Evolutionary conservation across 345 rosid species (phyloP).

Genomic region (Sonneratia caseolaris): DNA sequence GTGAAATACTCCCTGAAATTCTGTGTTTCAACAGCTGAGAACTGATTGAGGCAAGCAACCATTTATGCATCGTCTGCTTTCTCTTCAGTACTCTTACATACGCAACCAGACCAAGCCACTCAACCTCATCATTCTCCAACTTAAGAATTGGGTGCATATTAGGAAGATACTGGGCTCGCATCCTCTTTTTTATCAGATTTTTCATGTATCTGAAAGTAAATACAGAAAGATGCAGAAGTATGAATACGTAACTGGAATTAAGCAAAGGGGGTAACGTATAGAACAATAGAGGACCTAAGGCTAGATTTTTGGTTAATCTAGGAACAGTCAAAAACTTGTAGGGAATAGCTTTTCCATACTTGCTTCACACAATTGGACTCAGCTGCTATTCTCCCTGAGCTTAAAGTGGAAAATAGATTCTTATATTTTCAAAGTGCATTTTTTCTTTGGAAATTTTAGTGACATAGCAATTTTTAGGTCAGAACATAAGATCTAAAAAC

Average conservation of each 20-base stretch:
- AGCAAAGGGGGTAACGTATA: neutral
- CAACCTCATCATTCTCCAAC: constrained; percentile 43
- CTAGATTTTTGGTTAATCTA: neutral
- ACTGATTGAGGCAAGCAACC: constrained; percentile 33
- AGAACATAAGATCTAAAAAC: neutral
- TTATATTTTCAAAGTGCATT: neutral
- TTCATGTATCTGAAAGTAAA: constrained; percentile 39
- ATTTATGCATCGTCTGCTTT: constrained; percentile 49
- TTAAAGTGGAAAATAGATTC: neutral
- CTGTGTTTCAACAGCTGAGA: constrained; percentile 26
- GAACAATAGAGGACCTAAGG: neutral
- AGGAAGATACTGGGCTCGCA: constrained; percentile 22
- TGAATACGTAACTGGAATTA: neutral
- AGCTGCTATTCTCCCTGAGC: no score
- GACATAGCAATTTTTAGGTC: neutral
- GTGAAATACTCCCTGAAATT: constrained; percentile 19
- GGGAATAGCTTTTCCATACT: neutral
- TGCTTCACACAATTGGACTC: neutral
- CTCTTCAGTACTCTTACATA: constrained; percentile 44
- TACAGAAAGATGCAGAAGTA: neutral
- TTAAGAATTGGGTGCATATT: constrained; percentile 26
- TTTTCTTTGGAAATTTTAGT: neutral
- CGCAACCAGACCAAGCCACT: constrained; percentile 73
- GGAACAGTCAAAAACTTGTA: neutral
- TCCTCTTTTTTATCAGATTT: constrained; percentile 40